Evolutionary conservation across 2,329 filamentous ascomycete species (phyloP).

Genomic region (Calonectria honghensis): DNA sequence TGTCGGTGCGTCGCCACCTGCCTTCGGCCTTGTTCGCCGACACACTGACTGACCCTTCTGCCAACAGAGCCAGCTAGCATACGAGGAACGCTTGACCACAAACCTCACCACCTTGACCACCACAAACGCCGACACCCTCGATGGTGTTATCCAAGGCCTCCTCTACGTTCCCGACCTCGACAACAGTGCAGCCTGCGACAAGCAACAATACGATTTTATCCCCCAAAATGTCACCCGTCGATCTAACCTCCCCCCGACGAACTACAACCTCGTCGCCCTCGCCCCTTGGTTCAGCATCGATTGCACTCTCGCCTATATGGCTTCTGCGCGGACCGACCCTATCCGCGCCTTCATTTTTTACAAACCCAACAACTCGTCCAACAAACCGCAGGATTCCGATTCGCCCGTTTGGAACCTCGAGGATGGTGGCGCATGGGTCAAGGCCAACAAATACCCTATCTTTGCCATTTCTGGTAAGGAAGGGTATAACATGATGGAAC

Average conservation of each 20-base stretch:
- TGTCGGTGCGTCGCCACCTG: conserved; percentile 67
- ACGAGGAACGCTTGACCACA: conserved; percentile 68
- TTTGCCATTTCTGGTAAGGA: conserved; percentile 85
- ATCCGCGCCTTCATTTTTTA: conserved; percentile 80
- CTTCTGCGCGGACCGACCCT: conserved; percentile 73
- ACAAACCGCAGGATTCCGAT: conserved; percentile 78
- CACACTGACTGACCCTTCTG: conserved; percentile 46
- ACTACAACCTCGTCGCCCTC: conserved; percentile 86
- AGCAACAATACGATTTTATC: conserved; percentile 78
- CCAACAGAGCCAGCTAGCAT: conserved; percentile 67
- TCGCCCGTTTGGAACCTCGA: conserved; percentile 82
- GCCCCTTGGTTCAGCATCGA: conserved; percentile 88
- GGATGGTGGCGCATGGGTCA: conserved; percentile 83
- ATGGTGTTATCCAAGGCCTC: conserved; percentile 82
- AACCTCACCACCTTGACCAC: conserved; percentile 87
- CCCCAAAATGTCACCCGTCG: conserved; percentile 84
- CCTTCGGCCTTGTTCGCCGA: conserved; percentile 5
- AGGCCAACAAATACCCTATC: conserved; percentile 83
- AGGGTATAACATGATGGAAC: conserved; percentile 81
- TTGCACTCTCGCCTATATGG: conserved; percentile 85
- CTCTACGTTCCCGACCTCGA: conserved; percentile 88
- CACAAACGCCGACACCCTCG: conserved; percentile 75
- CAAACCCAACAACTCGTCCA: conserved; percentile 72
- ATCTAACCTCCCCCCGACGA: conserved; percentile 79
- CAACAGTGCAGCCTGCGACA: conserved; percentile 75